Evolutionary conservation across 805 yeast species (phyloP).

Genomic region (Candida tallmaniae): DNA sequence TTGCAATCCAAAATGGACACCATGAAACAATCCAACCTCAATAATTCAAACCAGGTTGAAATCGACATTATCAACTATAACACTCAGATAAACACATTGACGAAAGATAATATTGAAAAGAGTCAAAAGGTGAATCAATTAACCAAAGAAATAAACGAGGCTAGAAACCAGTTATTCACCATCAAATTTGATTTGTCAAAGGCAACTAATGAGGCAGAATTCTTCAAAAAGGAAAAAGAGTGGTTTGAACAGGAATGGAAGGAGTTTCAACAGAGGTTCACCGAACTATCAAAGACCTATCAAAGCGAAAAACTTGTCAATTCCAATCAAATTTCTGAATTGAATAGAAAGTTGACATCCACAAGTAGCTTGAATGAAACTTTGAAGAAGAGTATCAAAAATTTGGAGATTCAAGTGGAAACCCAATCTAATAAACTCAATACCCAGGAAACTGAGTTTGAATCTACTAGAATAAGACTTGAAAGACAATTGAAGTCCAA

Average conservation of each 20-base stretch:
- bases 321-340: constrained; percentile 24
- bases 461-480: constrained; percentile 45
- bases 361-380: constrained; percentile 30
- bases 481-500: constrained; percentile 44
- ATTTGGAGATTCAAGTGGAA: constrained; percentile 41
- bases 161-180: constrained; percentile 32
- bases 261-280: constrained; percentile 29
- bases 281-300: constrained; percentile 35
- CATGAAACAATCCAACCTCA: constrained; percentile 7
- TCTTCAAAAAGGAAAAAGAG: constrained; percentile 28
- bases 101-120: constrained; percentile 32
- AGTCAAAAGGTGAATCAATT: constrained; percentile 31
- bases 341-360: constrained; percentile 21
- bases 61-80: constrained; percentile 23
- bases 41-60: constrained; percentile 14
- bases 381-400: constrained; percentile 42
- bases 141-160: constrained; percentile 32
- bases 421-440: constrained; percentile 16
- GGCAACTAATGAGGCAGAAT: constrained; percentile 27
- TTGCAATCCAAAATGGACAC: constrained; percentile 13
- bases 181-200: constrained; percentile 33
- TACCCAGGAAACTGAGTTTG: constrained; percentile 20
- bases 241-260: constrained; percentile 40
- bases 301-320: constrained; percentile 31
- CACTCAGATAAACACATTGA: constrained; percentile 24